Conservation (phyloP, 2,329 filamentous ascomycete genomes). For the Pestalotiopsis sp. region DNA sequence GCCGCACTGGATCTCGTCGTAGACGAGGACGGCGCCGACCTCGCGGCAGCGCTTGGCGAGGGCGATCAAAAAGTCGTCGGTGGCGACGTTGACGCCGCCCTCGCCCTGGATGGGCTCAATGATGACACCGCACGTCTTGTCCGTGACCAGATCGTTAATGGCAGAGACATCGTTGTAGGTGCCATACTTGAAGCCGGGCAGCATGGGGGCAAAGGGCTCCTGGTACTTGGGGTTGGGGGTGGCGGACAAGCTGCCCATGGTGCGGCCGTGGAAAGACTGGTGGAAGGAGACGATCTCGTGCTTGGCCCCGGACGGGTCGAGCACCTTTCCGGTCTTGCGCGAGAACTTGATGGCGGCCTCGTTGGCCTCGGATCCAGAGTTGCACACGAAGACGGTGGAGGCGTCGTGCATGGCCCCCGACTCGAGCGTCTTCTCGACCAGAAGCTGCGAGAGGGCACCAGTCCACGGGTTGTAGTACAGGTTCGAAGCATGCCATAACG, state of each 20-base stretch:
- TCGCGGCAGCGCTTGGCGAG: conserved; percentile 84
- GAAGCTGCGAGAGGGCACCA: conserved; percentile 80
- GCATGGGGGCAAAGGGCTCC: conserved; percentile 90
- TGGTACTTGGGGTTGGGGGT: conserved; percentile 99
- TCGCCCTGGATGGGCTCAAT: conserved; percentile 98
- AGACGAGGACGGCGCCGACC: conserved; percentile 86
- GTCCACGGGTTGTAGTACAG: conserved; percentile 98
- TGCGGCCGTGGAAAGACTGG: conserved; percentile 92
- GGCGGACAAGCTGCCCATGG: conserved; percentile 92
- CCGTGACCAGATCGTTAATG: conserved; percentile 75
- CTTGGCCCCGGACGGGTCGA: conserved; percentile 74
- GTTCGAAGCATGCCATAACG: conserved; percentile 89
- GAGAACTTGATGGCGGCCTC: conserved; percentile 98
- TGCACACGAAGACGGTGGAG: conserved; percentile 85
- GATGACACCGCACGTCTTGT: conserved; percentile 90
- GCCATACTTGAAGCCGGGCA: conserved; percentile 89
- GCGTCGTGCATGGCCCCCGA: conserved; percentile 83
- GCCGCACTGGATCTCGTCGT: conserved; percentile 97
- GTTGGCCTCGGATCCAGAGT: conserved; percentile 96
- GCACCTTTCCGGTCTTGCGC: conserved; percentile 81
- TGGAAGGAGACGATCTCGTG: conserved; percentile 88
- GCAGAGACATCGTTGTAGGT: conserved; percentile 79
- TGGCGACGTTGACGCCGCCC: conserved; percentile 86
- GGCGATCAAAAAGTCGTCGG: conserved; percentile 79
- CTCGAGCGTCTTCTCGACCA: conserved; percentile 79